Conservation (phyloP, 352 stramenopile genomes). For the Phytophthora sp. region DNA sequence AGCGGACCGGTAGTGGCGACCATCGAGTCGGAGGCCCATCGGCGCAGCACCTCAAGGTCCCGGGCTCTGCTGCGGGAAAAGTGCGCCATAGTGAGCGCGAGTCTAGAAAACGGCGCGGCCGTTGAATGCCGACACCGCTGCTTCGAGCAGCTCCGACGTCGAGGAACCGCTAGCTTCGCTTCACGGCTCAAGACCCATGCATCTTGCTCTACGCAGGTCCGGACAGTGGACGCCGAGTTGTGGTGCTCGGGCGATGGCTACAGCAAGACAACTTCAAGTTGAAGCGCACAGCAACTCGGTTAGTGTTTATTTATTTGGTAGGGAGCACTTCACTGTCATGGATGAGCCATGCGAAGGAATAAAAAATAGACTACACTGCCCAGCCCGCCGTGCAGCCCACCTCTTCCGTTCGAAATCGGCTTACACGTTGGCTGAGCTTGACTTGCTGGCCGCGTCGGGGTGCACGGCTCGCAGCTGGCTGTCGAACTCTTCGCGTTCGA, state of each 20-base stretch:
- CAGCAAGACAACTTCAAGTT: slow-evolving; percentile 28
- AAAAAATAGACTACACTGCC: slow-evolving; percentile 10
- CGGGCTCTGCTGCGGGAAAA: slow-evolving; percentile 19
- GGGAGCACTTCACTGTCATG: not conserved
- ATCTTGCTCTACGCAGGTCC: not conserved
- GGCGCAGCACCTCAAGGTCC: slow-evolving; percentile 4
- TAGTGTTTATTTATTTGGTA: no score
- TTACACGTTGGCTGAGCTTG: not conserved
- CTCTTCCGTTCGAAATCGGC: slow-evolving; percentile 26
- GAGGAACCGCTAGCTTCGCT: no score
- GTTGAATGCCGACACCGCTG: no score
- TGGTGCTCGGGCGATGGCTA: not conserved
- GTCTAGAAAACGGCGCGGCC: slow-evolving; percentile 19
- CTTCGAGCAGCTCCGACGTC: no score
- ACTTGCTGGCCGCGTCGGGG: not conserved
- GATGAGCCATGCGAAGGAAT: not conserved
- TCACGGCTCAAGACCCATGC: slow-evolving; percentile 1
- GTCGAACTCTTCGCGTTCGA: slow-evolving; percentile 38
- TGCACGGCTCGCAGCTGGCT: slow-evolving; percentile 29
- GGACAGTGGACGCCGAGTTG: not conserved
- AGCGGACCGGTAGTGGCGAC: no score
- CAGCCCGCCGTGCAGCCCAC: not conserved
- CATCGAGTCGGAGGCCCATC: not conserved
- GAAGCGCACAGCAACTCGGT: slow-evolving; percentile 11
- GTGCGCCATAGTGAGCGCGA: not conserved